These are phyloP conservation scores for Theobroma grandiflorum DNA, from an alignment of 441 rosid species.

Conservation along the genomic window DNA sequence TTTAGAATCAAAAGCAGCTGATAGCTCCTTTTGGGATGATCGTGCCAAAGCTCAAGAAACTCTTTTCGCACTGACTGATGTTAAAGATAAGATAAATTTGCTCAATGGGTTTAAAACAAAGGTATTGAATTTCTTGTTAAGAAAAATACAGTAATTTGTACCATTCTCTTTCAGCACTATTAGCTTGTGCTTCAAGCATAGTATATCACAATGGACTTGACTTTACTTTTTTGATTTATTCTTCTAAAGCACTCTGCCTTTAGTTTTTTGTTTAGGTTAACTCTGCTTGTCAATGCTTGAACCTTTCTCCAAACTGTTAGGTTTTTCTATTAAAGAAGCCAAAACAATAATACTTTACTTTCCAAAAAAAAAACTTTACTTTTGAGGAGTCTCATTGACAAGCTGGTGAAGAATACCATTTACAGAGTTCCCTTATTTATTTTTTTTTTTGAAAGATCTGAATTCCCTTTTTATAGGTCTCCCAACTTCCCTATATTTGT, in stretches of 20 bases:
- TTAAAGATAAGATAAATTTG: constrained; percentile 65
- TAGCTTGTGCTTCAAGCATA: background rate
- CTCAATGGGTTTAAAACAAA: constrained; percentile 74
- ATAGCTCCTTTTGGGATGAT: constrained; percentile 83
- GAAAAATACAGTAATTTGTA: background rate
- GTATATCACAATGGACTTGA: background rate
- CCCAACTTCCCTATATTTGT: background rate
- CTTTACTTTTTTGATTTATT: background rate
- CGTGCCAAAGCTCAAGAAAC: constrained; percentile 80
- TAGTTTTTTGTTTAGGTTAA: background rate
- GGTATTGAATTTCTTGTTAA: constrained; percentile 45
- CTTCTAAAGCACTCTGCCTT: background rate
- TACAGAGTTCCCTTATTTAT: background rate
- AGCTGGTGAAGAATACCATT: background rate
- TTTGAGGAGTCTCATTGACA: background rate
- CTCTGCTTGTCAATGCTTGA: too few species aligned
- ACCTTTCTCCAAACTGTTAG: background rate
- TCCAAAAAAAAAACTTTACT: background rate
- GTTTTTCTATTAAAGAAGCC: background rate
- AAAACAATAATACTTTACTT: background rate
- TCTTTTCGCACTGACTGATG: constrained; percentile 74
- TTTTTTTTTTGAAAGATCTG: too few species aligned
- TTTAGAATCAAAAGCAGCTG: constrained; percentile 77
- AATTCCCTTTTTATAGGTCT: background rate
- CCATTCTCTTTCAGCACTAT: background rate